Evolutionary conservation across 1,284 basidiomycete species (phyloP), one percentile per base, ranked within the genome.

Genomic region (Ustilago hordei): DNA sequence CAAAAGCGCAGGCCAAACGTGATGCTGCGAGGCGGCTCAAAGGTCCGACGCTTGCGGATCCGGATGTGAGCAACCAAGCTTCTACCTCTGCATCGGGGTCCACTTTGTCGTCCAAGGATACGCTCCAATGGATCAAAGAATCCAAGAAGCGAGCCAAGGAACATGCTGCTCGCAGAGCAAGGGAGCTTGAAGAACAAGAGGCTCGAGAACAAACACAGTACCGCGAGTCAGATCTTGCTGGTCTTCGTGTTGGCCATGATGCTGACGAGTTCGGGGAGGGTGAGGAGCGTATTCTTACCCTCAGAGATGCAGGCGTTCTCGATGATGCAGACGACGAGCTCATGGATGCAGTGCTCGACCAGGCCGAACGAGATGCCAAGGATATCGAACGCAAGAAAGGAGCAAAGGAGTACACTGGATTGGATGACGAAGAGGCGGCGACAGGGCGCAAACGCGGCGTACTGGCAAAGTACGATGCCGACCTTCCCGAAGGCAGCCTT

Each of bases 251-350:
- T 84, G 92, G 90, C 87, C 97, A 99, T 88, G 94, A 94, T 88
- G 91, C 96, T 68, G 93, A 96, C 69, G 84, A 83, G 23, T 77
- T 86, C 15, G 92, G 90, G 71, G 94, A 95, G 86, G 96, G 97
- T 78, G 93, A 97, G 87, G 95, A 94, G 79, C 91, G 92, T 72
- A 93, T 99, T 88, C 91, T 99, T 78, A 99, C 97, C 1, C 89
- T 99, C 82, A 95, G 96, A 90, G 97, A 99, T 86, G 92, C 92
- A 81, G 91, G 93, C 41, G 93, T 99, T 63, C 91, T 99, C 36
- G 95, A 97, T 89, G 94, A 94, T 92, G 81, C 69, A 93, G 97
- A 99, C 91, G 97, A 99, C 87, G 96, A 98, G 87, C 90, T 99
- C 19, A 93, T 97, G 87, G 98, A 99, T 81, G 89, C 96, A 55